These are phyloP conservation scores for Aspergillus aculeatus DNA, from an alignment of 2,329 filamentous ascomycete genomes.

Conservation along the genomic window DNA sequence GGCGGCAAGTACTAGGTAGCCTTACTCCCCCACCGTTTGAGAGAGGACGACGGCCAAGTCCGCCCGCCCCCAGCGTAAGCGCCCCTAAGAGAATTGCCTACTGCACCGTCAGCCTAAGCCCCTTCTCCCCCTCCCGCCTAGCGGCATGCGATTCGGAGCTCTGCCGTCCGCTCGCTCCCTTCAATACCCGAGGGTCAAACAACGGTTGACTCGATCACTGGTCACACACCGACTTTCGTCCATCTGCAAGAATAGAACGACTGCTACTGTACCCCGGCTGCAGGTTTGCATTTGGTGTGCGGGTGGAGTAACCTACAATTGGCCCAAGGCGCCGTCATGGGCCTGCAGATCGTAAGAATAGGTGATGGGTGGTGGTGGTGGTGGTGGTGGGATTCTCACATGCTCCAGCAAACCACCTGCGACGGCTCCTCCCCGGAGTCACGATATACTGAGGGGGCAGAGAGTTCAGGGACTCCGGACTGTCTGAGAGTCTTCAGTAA, in stretches of 20 bases:
- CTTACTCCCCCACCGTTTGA: background rate
- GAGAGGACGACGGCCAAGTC: background rate
- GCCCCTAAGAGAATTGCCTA: background rate
- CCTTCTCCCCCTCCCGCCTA: background rate
- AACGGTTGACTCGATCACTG: background rate
- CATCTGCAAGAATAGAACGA: background rate
- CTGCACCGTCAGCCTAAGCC: background rate
- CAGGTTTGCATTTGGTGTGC: background rate
- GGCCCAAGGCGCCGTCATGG: conserved; percentile 4
- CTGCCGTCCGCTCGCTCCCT: conserved; percentile 4
- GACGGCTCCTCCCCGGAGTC: background rate
- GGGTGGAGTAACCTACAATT: background rate
- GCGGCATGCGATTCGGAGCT: conserved; percentile 7
- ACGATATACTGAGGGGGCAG: background rate
- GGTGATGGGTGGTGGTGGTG: background rate
- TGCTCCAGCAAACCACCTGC: conserved; percentile 2
- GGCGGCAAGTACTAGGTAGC: no score
- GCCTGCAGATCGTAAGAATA: conserved; percentile 5
- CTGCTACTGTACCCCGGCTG: background rate
- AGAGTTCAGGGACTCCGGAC: background rate
- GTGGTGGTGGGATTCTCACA: background rate
- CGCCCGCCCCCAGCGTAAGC: background rate
- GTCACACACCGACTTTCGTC: conserved; percentile 7
- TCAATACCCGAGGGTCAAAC: conserved; percentile 1
- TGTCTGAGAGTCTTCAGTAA: background rate